A percentile compares a stretch with the other conserved stretches of the same genome.
Evolutionary conservation across 2,329 filamentous ascomycete species (phyloP).

Genomic region (Cryphonectria japonica): DNA sequence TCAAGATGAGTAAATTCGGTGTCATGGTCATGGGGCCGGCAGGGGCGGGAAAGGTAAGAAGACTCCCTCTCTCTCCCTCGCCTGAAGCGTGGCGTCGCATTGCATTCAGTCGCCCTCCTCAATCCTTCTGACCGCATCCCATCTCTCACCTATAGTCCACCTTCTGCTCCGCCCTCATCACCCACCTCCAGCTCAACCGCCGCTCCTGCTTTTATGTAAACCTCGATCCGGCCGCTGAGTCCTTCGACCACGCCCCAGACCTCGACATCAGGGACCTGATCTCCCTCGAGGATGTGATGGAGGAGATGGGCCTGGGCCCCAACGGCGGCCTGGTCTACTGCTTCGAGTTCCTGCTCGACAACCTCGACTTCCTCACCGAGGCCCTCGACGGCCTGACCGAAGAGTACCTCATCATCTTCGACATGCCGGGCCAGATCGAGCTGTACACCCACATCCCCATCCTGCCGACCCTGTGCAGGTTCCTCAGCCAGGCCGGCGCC

Average conservation of each 20-base stretch:
- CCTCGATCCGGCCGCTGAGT: constrained; percentile 93
- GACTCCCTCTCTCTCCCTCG: constrained; percentile 32
- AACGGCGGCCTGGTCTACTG: constrained; percentile 95
- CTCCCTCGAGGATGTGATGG: constrained; percentile 93
- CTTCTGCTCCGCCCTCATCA: constrained; percentile 91
- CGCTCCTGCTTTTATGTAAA: constrained; percentile 98
- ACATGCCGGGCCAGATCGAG: constrained; percentile 99
- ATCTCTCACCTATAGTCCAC: constrained; percentile 65
- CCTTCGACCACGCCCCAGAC: constrained; percentile 88
- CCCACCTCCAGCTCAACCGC: constrained; percentile 85
- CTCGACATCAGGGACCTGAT: constrained; percentile 96
- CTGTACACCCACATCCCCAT: constrained; percentile 97
- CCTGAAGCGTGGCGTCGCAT: constrained; percentile 5
- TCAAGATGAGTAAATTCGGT: constrained; percentile 87
- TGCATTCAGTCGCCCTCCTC: not conserved
- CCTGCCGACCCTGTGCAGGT: constrained; percentile 80
- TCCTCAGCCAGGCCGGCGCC: constrained; percentile 76
- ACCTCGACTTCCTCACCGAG: constrained; percentile 88
- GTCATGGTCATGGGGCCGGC: constrained; percentile 95
- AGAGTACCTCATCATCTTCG: constrained; percentile 96
- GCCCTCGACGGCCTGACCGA: constrained; percentile 85
- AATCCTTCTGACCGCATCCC: constrained; percentile 7
- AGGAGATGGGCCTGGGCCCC: constrained; percentile 86
- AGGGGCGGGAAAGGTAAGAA: constrained; percentile 82
- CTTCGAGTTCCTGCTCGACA: constrained; percentile 94